These are phyloP conservation scores for Apiospora rasikravindrae DNA, from an alignment of 2,329 filamentous ascomycete species.

Conservation along the genomic window DNA sequence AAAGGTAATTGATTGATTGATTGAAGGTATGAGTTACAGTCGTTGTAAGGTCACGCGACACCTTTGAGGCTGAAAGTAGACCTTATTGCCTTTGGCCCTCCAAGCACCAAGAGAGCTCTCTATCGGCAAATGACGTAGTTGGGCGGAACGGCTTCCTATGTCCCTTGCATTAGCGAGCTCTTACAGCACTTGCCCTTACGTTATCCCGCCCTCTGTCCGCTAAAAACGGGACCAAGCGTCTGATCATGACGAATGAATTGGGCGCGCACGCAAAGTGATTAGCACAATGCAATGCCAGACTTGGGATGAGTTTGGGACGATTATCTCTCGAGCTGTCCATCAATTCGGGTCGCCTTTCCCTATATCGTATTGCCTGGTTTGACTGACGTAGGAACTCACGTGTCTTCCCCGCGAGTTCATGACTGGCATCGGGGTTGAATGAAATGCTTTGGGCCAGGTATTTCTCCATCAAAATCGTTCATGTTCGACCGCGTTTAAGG, in stretches of 20 bases:
- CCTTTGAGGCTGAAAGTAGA: not conserved
- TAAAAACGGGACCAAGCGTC: constrained; percentile 1
- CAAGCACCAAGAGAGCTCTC: not conserved
- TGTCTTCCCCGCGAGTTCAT: not conserved
- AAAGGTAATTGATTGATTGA: not conserved
- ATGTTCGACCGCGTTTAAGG: not conserved
- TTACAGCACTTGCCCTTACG: not conserved
- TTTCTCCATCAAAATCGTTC: not conserved
- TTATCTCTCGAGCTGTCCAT: not conserved
- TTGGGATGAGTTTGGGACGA: not conserved
- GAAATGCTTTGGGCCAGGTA: not conserved
- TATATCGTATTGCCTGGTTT: not conserved
- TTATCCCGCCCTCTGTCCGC: not conserved
- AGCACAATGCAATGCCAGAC: not conserved
- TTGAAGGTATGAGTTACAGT: not conserved
- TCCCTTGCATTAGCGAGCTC: constrained; percentile 11
- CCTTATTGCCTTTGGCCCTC: not conserved
- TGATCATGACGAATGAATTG: not conserved
- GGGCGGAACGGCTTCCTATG: not conserved
- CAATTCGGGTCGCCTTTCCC: not conserved
- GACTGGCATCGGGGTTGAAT: not conserved
- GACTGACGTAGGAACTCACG: not conserved
- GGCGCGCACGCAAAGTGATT: not conserved
- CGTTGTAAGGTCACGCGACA: not conserved
- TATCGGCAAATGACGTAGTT: constrained; percentile 6